phyloP scores from a whole-genome alignment of 176 grass and related monocot species.

The Rhynchospora pubera region DNA sequence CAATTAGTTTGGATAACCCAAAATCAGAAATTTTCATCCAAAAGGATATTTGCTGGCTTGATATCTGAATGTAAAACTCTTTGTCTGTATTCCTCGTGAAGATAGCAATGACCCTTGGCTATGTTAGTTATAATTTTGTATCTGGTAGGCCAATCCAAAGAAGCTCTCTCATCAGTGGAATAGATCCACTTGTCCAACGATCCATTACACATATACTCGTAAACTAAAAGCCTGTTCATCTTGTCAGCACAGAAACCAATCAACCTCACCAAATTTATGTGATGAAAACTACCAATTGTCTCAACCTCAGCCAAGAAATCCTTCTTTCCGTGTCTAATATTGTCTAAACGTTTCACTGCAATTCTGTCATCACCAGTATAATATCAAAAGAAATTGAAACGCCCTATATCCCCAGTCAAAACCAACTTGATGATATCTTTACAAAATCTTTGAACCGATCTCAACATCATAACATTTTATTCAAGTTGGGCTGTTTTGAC shows the following conservation, averaged over 20 bases:
- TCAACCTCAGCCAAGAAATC: constrained; percentile 54
- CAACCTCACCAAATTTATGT: constrained; percentile 48
- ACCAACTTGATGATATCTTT: no score
- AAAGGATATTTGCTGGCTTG: constrained; percentile 59
- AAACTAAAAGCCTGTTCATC: constrained; percentile 38
- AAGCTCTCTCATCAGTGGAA: not conserved
- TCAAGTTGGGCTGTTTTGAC: no score
- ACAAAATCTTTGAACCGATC: no score
- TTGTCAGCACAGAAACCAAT: constrained; percentile 49
- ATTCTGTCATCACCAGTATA: no score
- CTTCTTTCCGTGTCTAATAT: constrained; percentile 28
- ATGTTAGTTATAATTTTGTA: constrained; percentile 28
- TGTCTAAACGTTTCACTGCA: constrained; percentile 43
- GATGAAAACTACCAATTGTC: constrained; percentile 49
- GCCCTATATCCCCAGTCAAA: no score
- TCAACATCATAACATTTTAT: no score
- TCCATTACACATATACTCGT: constrained; percentile 43
- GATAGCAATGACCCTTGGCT: constrained; percentile 49
- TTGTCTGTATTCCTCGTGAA: constrained; percentile 50
- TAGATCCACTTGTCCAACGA: constrained; percentile 61
- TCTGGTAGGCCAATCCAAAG: constrained; percentile 41
- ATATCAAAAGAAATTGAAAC: no score
- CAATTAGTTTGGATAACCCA: constrained; percentile 57
- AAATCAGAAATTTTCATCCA: constrained; percentile 66
- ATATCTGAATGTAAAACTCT: constrained; percentile 63